Base-by-base conservation (phyloP, 2,329 filamentous ascomycete genomes). In the Xylariaceae sp. region DNA sequence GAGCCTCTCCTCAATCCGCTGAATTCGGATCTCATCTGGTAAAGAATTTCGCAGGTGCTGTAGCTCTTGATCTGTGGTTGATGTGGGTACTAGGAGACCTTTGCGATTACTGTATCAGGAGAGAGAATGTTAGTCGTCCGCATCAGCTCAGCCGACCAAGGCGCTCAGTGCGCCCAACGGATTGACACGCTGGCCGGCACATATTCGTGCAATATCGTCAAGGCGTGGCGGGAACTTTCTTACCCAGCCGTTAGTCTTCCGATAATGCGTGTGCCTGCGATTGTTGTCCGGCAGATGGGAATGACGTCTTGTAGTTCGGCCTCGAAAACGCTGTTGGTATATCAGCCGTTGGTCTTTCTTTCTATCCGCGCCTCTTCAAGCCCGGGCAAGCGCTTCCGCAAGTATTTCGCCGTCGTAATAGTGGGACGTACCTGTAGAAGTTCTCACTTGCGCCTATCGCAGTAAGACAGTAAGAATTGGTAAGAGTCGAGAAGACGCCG, bases 231-330 rank as follows among this genome's bases (percentile, higher is more conserved):
- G n/a, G n/a, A n/a, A 38, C 21, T 32, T 61, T 7, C 75, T 58
- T 74, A 86, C 83, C 87, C 92, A 62, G 90, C 85, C 54, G 92
- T 97, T 69, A 98, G 77, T 54, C 92, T 83, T 44, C 92, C 92
- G 59, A 98, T 85, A 65, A 98, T 98, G 59, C 92, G 80, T 27
- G 90, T 97, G 54, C 92, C 92, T 47, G 89, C 89, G 63, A 98
- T 97, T 42, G 90, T 96, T 54, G 88, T 89, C 69, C 92, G 87
- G 67, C 88, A 92, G 65, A 96, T 96, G 53, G 92, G 92, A 56
- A 98, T 90, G 48, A 96, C 81, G 71, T 97, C 92, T 73, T 94
- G 88, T 47, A 98, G 77, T 72, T 98, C 92, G 48, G 90, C 83
- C 74, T 98, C 92, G 70, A 98, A 97, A 63, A 97, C 79, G 73